Evolutionary conservation across 495 filamentous ascomycete species (phyloP), one percentile per base, ranked within the genome.

Genomic region (Talaromyces nanjingensis): DNA sequence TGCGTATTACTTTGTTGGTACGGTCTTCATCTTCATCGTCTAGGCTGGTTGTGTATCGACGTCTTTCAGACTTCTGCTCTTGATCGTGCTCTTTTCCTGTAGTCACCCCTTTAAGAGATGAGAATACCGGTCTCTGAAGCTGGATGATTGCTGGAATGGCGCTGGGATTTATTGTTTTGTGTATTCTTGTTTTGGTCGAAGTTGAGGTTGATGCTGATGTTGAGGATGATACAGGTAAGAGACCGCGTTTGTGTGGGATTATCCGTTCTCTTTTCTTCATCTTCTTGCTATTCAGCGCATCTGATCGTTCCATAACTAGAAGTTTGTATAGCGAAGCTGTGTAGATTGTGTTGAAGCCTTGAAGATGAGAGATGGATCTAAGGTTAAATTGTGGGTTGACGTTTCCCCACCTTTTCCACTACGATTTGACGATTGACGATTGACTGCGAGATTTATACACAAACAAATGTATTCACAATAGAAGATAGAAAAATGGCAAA

Each of bases 71-170:
- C 22, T 12, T 34, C 29, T 11, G 2, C 6, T 55, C 31, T 24
- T n/a, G 22, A 0, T 1, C 33, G 37, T 25, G n/a, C 9, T 57
- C 47, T 34, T 25, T 1, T 9, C 39, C n/a, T 29, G n/a, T 12
- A 18, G 16, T 6, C 1, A 6, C 37, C 2, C 5, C 33, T 4
- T 5, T 39, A 11, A 64, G 8, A 22, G 52, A 45, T 12, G 65
- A 67, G 52, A 67, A 67, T 11, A 63, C 62, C 6, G 65, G 65
- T 60, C 42, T 37, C 3, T 62, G 62, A 22, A 67, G 22, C 31
- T 67, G 65, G 62, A 67, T 29, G 20, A 31, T 47, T 18, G 65
- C 39, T 20, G 57, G 42, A 4, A 31, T 18, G 9, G 66, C 33
- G 42, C 65, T 65, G 29, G 64, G 52, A 31, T 68, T 66, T 22